phyloP scores from a whole-genome alignment of 768 basidiomycete genomes.

The Daedalea quercina region DNA sequence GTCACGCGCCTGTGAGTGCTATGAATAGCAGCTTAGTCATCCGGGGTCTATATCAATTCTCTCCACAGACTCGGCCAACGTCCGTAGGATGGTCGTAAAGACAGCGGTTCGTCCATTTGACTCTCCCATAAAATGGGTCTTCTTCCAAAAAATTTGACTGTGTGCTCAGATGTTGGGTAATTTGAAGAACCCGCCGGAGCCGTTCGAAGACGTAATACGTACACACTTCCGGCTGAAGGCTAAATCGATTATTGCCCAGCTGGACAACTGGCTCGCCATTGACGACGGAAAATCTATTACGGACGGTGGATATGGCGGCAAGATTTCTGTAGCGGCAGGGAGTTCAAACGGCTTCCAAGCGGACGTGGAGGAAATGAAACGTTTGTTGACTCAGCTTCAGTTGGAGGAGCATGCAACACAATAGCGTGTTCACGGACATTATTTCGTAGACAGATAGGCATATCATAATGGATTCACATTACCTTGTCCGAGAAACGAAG shows the following conservation, averaged over 20 bases:
- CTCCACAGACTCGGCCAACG: conserved; percentile 81
- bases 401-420: conserved; percentile 5
- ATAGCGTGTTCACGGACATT: neutral
- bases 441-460: neutral
- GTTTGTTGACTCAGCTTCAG: conserved; percentile 37
- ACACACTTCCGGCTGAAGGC: conserved; percentile 91
- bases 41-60: neutral
- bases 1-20: conserved; percentile 65
- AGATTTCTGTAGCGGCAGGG: conserved; percentile 31
- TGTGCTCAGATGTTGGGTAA: conserved; percentile 71
- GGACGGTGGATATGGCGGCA: conserved; percentile 45
- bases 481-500: neutral
- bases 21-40: too few species aligned
- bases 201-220: conserved; percentile 79
- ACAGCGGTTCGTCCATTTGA: conserved; percentile 65
- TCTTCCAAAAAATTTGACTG: neutral
- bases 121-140: conserved; percentile 1
- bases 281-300: conserved; percentile 62
- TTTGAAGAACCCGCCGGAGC: conserved; percentile 74
- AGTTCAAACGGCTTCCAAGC: conserved; percentile 57
- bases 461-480: neutral
- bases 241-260: conserved; percentile 55
- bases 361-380: conserved; percentile 70
- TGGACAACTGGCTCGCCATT: conserved; percentile 69
- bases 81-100: conserved; percentile 86